Base-by-base conservation (phyloP, 305 asterid species). In the Plantago coronopus region DNA sequence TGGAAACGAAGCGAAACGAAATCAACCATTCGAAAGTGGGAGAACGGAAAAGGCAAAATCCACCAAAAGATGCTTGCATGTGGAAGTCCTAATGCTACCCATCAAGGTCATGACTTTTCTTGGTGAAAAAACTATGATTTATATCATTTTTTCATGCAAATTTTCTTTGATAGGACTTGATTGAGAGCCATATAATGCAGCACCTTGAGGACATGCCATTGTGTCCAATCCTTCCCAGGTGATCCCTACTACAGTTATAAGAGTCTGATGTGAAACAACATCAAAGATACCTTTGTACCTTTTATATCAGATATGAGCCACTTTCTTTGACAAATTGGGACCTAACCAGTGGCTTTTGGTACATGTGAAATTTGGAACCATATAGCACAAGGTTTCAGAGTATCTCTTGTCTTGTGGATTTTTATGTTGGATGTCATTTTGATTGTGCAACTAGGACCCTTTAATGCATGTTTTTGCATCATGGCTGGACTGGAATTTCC, bases 91-190 rank as follows among this genome's bases (percentile, higher is more conserved):
- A 65, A 62, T 67, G 72, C 57, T 49, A 59, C 72, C 71, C 76
- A 73, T 73, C 42, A 66, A 67, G 74, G 4, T 27, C 65, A 70
- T 64, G 75, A 76, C 81, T 43, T 69, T 69, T 65, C 60, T 38
- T 76, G 78, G 78, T 66, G 63, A 62, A 62, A 66, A 69, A 3
- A 6, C 2, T 34, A 44, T 45, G 66, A 57, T 44, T 59, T 29
- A 17, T 46, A 45, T 20, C 8, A 17, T 22, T 48, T n/a, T 60
- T 17, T 46, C 68, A 40, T 49, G 72, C 55, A 62, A 21, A 34
- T 43, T 62, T 48, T 62, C 19, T 53, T 49, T 66, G 66, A 38
- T 62, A n/a, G 63, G 72, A 62, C 57, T 67, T 76, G 73, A 63
- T 68, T 57, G 70, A 68, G 47, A 20, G 66, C 60, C 64, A 63